Evolutionary conservation across 176 grass and related monocot species (phyloP).

Genomic region (Zea luxurians): DNA sequence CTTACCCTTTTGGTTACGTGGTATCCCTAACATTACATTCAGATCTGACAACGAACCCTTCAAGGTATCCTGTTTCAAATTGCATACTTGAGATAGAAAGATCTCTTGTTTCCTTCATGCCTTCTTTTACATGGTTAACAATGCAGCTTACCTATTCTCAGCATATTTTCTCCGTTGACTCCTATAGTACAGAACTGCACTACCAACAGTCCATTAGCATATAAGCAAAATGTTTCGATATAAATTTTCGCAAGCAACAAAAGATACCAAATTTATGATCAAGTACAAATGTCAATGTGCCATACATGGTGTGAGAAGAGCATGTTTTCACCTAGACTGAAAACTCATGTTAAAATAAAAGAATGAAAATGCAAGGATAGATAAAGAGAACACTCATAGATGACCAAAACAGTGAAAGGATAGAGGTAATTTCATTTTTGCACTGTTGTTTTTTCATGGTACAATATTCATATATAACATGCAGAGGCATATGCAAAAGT

Average conservation of each 20-base stretch:
- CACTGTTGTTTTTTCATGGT: background rate
- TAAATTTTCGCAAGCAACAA: slow-evolving; percentile 10
- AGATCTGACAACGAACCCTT: slow-evolving; percentile 60
- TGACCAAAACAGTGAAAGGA: background rate
- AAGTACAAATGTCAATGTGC: background rate
- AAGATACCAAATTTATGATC: background rate
- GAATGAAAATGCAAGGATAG: background rate
- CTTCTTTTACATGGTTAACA: background rate
- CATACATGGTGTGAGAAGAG: background rate
- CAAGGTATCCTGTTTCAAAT: slow-evolving; percentile 48
- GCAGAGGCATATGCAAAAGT: slow-evolving; percentile 77
- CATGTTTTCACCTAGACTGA: slow-evolving; percentile 6
- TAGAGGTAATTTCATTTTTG: background rate
- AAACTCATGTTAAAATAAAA: slow-evolving; percentile 17
- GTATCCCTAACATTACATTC: slow-evolving; percentile 58
- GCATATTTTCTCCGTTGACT: background rate
- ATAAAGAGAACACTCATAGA: background rate
- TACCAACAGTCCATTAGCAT: background rate
- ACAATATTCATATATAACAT: slow-evolving; percentile 21
- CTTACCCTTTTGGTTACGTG: slow-evolving; percentile 65
- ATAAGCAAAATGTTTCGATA: background rate
- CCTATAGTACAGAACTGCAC: background rate
- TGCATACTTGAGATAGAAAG: background rate
- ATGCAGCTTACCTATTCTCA: background rate
- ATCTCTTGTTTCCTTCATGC: slow-evolving; percentile 3